Conservation (phyloP, 139 green algal species). For the Zygnema cylindricum region DNA sequence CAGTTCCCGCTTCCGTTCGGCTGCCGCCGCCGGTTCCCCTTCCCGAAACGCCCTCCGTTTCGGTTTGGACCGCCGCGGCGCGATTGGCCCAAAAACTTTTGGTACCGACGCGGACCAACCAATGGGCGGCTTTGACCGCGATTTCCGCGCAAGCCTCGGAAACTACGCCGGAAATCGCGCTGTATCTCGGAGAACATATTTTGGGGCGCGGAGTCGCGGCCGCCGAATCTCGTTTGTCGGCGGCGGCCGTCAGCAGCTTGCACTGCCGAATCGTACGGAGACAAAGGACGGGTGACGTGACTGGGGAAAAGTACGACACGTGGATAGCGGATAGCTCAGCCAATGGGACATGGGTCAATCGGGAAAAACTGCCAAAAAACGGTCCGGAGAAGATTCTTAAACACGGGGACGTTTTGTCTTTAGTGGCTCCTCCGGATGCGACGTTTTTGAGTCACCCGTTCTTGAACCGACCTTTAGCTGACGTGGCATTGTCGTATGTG, state of each 20-base stretch:
- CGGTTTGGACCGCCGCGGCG: slow-evolving; percentile 4
- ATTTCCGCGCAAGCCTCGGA: background rate
- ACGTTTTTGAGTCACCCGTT: background rate
- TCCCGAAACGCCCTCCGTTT: background rate
- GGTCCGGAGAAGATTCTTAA: background rate
- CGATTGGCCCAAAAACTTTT: background rate
- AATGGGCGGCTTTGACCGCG: background rate
- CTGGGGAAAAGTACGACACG: background rate
- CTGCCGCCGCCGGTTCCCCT: background rate
- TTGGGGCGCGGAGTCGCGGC: background rate
- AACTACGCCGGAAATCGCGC: background rate
- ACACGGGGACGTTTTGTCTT: slow-evolving; percentile 1
- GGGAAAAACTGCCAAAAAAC: background rate
- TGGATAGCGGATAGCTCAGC: background rate
- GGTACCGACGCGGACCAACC: background rate
- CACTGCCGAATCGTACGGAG: background rate
- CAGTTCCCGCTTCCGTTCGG: background rate
- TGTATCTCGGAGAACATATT: background rate
- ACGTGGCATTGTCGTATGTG: background rate
- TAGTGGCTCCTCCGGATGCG: background rate
- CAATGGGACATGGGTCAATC: background rate
- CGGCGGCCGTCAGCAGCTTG: background rate
- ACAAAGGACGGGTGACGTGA: background rate
- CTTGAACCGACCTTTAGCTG: background rate
- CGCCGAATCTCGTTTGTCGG: background rate